Percentiles rank a stretch among this genome's conserved stretches.
Conservation (phyloP, 768 basidiomycete species). For the Kwoniella dendrophila region DNA sequence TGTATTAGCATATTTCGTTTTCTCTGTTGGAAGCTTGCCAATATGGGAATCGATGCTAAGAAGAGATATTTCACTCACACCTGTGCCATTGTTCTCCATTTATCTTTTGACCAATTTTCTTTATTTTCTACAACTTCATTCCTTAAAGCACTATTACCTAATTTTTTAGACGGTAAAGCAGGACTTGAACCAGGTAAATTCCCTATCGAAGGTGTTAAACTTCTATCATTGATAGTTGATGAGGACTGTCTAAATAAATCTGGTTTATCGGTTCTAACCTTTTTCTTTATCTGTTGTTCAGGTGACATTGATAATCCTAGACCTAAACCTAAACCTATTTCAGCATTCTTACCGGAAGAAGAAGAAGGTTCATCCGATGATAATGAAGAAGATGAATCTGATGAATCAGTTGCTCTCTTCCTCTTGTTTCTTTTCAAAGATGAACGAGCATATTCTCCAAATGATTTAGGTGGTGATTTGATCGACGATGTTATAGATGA, state of each 20-base stretch:
- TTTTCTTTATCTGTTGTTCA: neutral
- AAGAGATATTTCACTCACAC: constrained; percentile 20
- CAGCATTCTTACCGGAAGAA: neutral
- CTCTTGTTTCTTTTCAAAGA: constrained; percentile 25
- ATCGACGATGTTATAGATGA: constrained; percentile 9
- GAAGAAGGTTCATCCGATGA: neutral
- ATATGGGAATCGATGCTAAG: neutral
- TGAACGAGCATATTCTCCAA: constrained; percentile 25
- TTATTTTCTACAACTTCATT: constrained; percentile 23
- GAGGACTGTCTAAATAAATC: constrained; percentile 4
- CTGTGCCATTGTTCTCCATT: constrained; percentile 26
- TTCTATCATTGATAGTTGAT: neutral
- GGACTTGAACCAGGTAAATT: neutral
- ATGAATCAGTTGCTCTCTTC: constrained; percentile 17
- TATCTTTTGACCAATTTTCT: constrained; percentile 35
- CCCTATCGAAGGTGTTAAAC: neutral
- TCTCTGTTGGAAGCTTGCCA: no score
- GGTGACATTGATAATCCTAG: constrained; percentile 26
- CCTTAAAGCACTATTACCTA: constrained; percentile 21
- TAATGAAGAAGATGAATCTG: neutral
- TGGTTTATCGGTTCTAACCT: constrained; percentile 2
- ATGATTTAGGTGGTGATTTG: constrained; percentile 16
- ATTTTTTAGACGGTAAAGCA: neutral
- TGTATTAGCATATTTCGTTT: constrained; percentile 2
- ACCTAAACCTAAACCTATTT: constrained; percentile 32